Evolutionary conservation across 805 yeast species (phyloP).

Genomic region (Saccharomycopsis lassenensis): DNA sequence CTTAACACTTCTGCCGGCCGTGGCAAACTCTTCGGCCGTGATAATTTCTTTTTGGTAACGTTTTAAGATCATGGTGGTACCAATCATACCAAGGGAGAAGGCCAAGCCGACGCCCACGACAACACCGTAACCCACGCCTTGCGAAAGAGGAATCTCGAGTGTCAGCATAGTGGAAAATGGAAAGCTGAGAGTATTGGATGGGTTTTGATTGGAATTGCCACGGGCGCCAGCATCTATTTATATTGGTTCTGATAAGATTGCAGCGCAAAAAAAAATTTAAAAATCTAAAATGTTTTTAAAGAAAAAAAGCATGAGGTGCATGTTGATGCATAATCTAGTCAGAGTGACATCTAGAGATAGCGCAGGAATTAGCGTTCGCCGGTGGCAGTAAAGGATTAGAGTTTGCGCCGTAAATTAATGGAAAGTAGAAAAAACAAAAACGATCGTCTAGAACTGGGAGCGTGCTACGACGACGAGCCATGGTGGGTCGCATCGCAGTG

Average conservation of each 20-base stretch:
- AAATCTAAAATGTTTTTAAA: too few species aligned
- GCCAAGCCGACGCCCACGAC: conserved; percentile 40
- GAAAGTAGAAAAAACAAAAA: too few species aligned
- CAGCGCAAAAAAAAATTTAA: too few species aligned
- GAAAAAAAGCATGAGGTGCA: too few species aligned
- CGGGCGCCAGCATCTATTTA: neutral
- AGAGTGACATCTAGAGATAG: too few species aligned
- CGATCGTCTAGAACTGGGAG: too few species aligned
- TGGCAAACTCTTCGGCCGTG: conserved; percentile 88
- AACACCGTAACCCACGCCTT: conserved; percentile 29
- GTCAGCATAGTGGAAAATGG: neutral
- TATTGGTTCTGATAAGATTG: too few species aligned
- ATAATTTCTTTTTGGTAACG: conserved; percentile 78
- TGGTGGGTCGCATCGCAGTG: too few species aligned
- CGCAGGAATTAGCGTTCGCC: too few species aligned
- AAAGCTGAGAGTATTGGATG: neutral
- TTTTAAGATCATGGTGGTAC: conserved; percentile 55
- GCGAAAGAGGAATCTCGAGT: conserved; percentile 11
- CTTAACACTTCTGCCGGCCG: conserved; percentile 84
- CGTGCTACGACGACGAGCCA: too few species aligned
- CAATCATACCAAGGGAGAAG: conserved; percentile 70
- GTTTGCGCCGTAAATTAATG: too few species aligned
- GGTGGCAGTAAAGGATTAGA: too few species aligned
- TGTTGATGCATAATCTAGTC: neutral
- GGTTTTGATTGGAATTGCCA: neutral